Base-by-base conservation (phyloP, 805 yeast species). In the Cyberlindnera samutprakarnensis region DNA sequence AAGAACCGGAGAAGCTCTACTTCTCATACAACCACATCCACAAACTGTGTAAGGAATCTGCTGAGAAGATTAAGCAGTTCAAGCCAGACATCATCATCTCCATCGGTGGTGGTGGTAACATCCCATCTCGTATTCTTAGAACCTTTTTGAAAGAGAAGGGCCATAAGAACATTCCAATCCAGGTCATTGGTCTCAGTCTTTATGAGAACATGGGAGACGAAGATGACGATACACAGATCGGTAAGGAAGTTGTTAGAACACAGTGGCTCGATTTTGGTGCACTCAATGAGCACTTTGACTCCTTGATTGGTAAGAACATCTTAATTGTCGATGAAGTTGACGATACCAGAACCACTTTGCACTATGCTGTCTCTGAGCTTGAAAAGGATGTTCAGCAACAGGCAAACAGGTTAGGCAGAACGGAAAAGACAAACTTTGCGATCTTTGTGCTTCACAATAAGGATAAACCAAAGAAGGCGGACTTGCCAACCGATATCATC, bases 321-420 rank as follows among this genome's bases (percentile, higher is more conserved):
- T 61, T 85, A 43, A 82, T 85, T 47, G 92, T 85, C 22, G 95
- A 85, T 56, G 95, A 85, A 62, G 95, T 85, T 28, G 95, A 85
- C 56, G 95, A 85, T 54, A 83, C 94, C 16, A 79, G 95, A 67
- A 85, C 95, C 32, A 85, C 95, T 3, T 63, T 85, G 36, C 90
- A 82, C 54, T 85, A 84, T 51, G 94, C 94, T 3, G 71, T 84
- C 24, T 64, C 75, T 9, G 95, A 85, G 57, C 64, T 85, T 41
- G 70, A 76, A 53, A 54, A 57, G 30, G 73, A 68, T 38, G 77
- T 83, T 27, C 59, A 61, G 30, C 69, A 64, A 33, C 76, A 77
- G 46, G 84, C 84, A 41, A 61, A 59, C 38, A 64, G 66, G 47
- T 61, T 76, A 35, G 78, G 79, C 24, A 72, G 81, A 44, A 57